Percentiles rank a stretch among this genome's conserved stretches.
Evolutionary conservation across 495 filamentous ascomycete genomes (phyloP).

Genomic region (Penicillium samsonianum): DNA sequence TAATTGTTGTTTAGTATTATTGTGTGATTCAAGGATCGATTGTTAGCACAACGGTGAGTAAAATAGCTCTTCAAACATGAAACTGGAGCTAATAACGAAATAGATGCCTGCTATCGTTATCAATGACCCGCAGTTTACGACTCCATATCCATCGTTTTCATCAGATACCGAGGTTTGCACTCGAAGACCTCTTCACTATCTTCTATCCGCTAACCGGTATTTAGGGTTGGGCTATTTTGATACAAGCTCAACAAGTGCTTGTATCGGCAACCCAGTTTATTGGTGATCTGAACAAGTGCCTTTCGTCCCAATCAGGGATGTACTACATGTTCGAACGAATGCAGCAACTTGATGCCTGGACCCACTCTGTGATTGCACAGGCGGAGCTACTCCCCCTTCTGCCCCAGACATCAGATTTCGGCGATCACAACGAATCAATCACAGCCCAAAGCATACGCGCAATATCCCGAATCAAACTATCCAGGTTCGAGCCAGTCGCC

Average conservation of each 20-base stretch:
- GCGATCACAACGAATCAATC: slow-evolving; percentile 45
- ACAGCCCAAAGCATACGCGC: slow-evolving; percentile 53
- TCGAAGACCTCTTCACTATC: not conserved
- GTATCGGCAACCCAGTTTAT: slow-evolving; percentile 58
- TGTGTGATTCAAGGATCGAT: slow-evolving; percentile 61
- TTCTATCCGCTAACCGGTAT: slow-evolving; percentile 12
- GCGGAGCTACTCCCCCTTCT: slow-evolving; percentile 44
- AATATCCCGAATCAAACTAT: slow-evolving; percentile 59
- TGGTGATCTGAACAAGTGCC: slow-evolving; percentile 50
- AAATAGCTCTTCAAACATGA: not conserved
- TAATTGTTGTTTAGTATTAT: slow-evolving; percentile 48
- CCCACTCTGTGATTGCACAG: slow-evolving; percentile 50
- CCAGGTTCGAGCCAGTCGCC: slow-evolving; percentile 40
- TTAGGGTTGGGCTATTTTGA: slow-evolving; percentile 56
- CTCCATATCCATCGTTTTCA: slow-evolving; percentile 53
- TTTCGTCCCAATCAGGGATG: slow-evolving; percentile 39
- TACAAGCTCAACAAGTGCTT: slow-evolving; percentile 59
- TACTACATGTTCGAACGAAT: slow-evolving; percentile 55
- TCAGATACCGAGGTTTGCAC: slow-evolving; percentile 54
- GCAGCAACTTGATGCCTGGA: slow-evolving; percentile 55
- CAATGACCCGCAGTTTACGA: slow-evolving; percentile 58
- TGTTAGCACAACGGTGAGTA: slow-evolving; percentile 57
- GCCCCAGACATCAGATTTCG: slow-evolving; percentile 41
- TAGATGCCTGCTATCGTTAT: slow-evolving; percentile 56
- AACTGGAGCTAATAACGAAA: slow-evolving; percentile 13